These are phyloP conservation scores for Pyricularia sp. DNA, from an alignment of 2,329 filamentous ascomycete genomes.

Conservation along the genomic window DNA sequence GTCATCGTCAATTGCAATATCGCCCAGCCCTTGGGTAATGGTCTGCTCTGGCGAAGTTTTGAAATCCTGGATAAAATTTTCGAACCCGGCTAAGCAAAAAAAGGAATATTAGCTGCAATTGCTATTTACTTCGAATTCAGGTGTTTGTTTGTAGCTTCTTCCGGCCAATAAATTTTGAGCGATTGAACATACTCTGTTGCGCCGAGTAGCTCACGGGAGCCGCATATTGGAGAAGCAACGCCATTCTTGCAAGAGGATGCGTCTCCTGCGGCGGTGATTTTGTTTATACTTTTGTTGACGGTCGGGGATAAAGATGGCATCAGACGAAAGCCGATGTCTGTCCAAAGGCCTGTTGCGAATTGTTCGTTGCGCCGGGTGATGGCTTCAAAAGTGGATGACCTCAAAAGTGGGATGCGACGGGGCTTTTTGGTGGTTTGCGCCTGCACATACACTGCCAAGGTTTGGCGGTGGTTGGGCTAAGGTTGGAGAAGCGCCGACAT, in stretches of 20 bases:
- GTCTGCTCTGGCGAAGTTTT: constrained; percentile 62
- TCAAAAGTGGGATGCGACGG: constrained; percentile 1
- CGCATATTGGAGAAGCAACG: constrained; percentile 61
- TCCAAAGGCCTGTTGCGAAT: neutral
- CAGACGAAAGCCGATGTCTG: neutral
- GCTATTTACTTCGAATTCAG: neutral
- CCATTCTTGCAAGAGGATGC: constrained; percentile 40
- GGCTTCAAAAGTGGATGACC: neutral
- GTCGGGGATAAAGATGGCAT: neutral
- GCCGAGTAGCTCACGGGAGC: constrained; percentile 75
- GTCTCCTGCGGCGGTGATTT: neutral
- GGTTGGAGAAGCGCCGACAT: neutral
- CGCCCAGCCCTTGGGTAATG: constrained; percentile 69
- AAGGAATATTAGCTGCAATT: neutral
- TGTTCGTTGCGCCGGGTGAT: neutral
- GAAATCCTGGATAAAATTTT: constrained; percentile 78
- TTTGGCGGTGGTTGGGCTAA: constrained; percentile 3
- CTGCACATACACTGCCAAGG: neutral
- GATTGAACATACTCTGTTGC: constrained; percentile 57
- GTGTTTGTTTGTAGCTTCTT: neutral
- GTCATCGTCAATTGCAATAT: constrained; percentile 77
- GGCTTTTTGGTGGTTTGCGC: neutral
- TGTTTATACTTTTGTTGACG: neutral
- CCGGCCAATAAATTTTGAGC: neutral
- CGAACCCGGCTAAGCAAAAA: constrained; percentile 52